These are phyloP conservation scores for Mortierella antarctica DNA, from an alignment of 192 early-diverging fungal species.

Conservation along the genomic window DNA sequence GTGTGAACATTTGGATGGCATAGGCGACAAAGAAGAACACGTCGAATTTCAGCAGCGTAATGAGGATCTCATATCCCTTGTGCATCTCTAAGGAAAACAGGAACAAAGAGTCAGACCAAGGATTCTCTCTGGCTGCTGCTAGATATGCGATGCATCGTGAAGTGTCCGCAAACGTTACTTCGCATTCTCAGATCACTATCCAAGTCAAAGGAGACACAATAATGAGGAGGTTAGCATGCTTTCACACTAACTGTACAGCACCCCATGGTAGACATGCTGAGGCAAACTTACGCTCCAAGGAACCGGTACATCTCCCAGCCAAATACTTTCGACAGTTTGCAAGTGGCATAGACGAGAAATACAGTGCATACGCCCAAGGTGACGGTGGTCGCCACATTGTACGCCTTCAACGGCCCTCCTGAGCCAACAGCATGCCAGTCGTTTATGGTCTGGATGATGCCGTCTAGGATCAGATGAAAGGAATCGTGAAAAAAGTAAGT, in stretches of 20 bases:
- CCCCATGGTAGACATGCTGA: background rate
- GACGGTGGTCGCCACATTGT: conserved; percentile 34
- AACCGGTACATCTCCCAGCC: conserved; percentile 53
- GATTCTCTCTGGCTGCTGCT: background rate
- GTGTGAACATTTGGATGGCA: conserved; percentile 68
- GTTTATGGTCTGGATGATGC: conserved; percentile 33
- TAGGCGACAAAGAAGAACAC: conserved; percentile 73
- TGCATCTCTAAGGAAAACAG: conserved; percentile 53
- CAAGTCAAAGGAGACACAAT: background rate
- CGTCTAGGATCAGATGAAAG: conserved; percentile 14
- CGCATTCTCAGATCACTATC: conserved; percentile 39
- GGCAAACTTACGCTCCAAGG: conserved; percentile 42
- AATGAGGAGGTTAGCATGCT: background rate
- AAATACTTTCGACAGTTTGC: conserved; percentile 39
- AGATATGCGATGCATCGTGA: background rate
- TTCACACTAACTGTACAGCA: background rate
- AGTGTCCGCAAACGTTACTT: conserved; percentile 7
- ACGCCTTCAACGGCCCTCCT: conserved; percentile 5
- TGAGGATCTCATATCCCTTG: conserved; percentile 71
- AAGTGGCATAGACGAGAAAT: conserved; percentile 27
- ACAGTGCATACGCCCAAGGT: conserved; percentile 38
- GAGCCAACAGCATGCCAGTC: conserved; percentile 27
- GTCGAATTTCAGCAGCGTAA: conserved; percentile 73
- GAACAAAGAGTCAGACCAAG: background rate
- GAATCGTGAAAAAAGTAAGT: background rate